Evolutionary conservation across 768 basidiomycete genomes (phyloP), one percentile per base, ranked within the genome.

Genomic region (Hypholoma fasciculare): DNA sequence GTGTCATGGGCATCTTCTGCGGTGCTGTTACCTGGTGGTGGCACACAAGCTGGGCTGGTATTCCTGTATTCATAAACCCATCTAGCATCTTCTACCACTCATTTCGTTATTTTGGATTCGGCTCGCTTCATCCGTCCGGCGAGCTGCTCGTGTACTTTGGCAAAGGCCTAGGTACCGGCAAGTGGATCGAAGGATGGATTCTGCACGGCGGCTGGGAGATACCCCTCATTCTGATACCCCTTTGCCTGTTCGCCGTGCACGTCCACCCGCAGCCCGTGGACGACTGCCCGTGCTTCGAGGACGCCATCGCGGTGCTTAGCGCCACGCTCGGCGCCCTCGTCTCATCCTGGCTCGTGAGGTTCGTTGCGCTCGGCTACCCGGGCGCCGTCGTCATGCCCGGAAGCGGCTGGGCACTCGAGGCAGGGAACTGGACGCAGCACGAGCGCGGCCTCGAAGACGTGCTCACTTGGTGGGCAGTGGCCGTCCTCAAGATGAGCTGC

Each of bases 271-370:
- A 96, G 63, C 96, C 96, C 0, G 91, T 96, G 8, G 96, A 98
- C 57, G 94, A 96, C 65, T 98, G 96, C 63, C 96, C 96, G 2
- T 98, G 96, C 72, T 99, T 97, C 72, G 96, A 97, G 68, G 96
- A 98, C 67, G 93, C 96, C 3, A 96, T 98, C 51, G 94, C 96
- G 0, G 89, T 95, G 62, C 74, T 90, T n/a, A 88, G 91, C 23
- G 94, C 94, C 42, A 79, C 92, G 16, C 76, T 90, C 37, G 96
- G 96, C n/a, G 76, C 79, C 17, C 74, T 83, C 20, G 68, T 94
- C 0, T 85, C 84, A 0, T 78, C 82, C 44, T 97, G 95, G 94
- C 77, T 71, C 27, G 78, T 78, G 67, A 63, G 69, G 11, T 79
- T 77, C 39, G 70, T 72, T 42, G 80, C 77, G n/a, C 67, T 78